Percentiles rank a stretch among this genome's conserved stretches.
phyloP scores from a whole-genome alignment of 306 rosid species.

The Gastrolobium bilobum region DNA sequence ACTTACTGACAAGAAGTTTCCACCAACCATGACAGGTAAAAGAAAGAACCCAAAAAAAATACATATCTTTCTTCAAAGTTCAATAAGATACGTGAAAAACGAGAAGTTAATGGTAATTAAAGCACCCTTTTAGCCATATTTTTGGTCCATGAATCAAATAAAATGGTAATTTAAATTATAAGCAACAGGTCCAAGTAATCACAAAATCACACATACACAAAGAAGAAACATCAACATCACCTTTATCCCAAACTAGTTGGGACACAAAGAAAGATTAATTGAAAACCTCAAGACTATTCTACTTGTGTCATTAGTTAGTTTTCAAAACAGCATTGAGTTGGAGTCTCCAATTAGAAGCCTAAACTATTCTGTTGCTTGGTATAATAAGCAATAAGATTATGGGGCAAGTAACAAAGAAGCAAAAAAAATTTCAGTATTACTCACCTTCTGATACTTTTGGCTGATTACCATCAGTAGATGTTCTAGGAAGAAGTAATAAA shows the following conservation, averaged over 20 bases:
- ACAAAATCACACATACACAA: conserved; percentile 16
- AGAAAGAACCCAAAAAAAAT: neutral
- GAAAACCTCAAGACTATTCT: conserved; percentile 32
- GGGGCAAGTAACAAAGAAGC: conserved; percentile 29
- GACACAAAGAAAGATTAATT: neutral
- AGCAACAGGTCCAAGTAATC: neutral
- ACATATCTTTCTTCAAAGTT: conserved; percentile 22
- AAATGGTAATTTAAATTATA: conserved; percentile 13
- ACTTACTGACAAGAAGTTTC: neutral
- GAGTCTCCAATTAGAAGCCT: conserved; percentile 14
- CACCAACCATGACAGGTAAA: conserved; percentile 13
- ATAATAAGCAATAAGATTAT: conserved; percentile 13
- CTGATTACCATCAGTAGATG: conserved; percentile 80
- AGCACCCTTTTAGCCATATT: conserved; percentile 15
- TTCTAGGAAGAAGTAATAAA: conserved; percentile 92
- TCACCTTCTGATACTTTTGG: conserved; percentile 91
- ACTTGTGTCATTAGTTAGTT: conserved; percentile 3
- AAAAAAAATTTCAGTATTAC: conserved; percentile 35
- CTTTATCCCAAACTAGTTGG: too few relatives aligned
- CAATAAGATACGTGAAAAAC: conserved; percentile 11
- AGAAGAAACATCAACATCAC: neutral
- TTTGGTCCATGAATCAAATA: conserved; percentile 25
- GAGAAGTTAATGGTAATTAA: neutral
- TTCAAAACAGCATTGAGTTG: neutral
- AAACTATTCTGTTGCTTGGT: conserved; percentile 24